Evolutionary conservation across 768 basidiomycete genomes (phyloP).

Genomic region (Termitomyces bulborhizus): DNA sequence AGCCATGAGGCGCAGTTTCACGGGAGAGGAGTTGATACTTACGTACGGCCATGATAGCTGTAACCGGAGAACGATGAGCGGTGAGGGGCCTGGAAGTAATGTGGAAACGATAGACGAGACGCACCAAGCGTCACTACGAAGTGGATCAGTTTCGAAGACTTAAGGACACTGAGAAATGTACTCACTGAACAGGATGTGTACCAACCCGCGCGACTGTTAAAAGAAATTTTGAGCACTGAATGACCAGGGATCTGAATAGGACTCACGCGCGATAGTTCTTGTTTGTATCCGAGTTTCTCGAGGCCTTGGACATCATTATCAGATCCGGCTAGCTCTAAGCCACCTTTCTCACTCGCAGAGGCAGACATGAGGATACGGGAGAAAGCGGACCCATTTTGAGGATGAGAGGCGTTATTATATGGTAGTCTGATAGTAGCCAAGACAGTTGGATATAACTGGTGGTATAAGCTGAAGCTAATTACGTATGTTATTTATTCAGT

Average conservation of each 20-base stretch:
- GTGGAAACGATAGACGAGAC: conserved; percentile 1
- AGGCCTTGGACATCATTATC: conserved; percentile 24
- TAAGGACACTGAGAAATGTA: neutral
- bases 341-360: conserved; percentile 1
- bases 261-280: conserved; percentile 48
- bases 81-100: neutral
- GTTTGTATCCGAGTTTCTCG: conserved; percentile 49
- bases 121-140: conserved; percentile 42
- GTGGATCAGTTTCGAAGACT: neutral
- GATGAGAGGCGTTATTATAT: neutral
- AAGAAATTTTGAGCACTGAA: neutral
- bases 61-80: conserved; percentile 2
- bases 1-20: neutral
- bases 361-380: neutral
- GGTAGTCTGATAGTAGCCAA: neutral
- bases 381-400: neutral
- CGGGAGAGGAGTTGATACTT: conserved; percentile 18
- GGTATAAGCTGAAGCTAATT: too few relatives aligned
- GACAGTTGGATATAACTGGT: neutral
- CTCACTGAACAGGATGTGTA: conserved; percentile 51
- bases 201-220: conserved; percentile 40
- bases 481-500: too few relatives aligned
- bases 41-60: conserved; percentile 62
- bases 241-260: neutral
- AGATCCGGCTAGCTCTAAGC: neutral